A percentile compares a stretch with the other conserved stretches of the same genome.
Evolutionary conservation across 2,329 filamentous ascomycete genomes (phyloP).

Genomic region (Penicillium sp.): DNA sequence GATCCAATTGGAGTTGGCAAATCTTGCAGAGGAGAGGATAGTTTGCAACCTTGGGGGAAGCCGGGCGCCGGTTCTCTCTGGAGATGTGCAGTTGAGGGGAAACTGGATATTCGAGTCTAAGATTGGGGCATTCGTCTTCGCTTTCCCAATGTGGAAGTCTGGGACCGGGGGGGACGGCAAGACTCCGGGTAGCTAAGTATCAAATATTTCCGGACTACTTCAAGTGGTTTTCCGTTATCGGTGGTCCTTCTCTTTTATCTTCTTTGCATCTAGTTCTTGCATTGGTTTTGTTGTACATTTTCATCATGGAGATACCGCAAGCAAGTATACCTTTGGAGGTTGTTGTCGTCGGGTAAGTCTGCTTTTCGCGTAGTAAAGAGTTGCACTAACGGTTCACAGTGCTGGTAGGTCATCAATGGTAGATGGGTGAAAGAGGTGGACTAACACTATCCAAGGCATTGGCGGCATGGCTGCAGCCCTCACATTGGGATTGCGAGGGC

Average conservation of each 20-base stretch:
- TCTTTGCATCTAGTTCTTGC: neutral
- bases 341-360: conserved; percentile 37
- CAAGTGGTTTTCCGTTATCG: neutral
- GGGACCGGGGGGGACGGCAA: conserved; percentile 21
- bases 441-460: conserved; percentile 28
- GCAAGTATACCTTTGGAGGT: conserved; percentile 34
- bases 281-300: neutral
- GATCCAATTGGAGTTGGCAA: neutral
- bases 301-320: conserved; percentile 22
- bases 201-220: neutral
- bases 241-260: neutral
- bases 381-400: conserved; percentile 19
- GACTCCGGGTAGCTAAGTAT: conserved; percentile 6
- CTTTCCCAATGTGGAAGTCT: neutral
- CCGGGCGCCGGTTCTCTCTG: neutral
- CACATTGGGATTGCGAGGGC: conserved; percentile 35
- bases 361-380: neutral
- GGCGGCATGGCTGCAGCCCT: conserved; percentile 39
- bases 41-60: neutral
- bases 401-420: conserved; percentile 27
- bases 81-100: neutral
- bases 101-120: neutral
- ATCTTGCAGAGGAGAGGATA: neutral
- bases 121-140: neutral
- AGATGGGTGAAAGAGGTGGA: neutral